These are phyloP conservation scores for Colletotrichum sp. DNA, from an alignment of 2,329 filamentous ascomycete species.

Conservation along the genomic window DNA sequence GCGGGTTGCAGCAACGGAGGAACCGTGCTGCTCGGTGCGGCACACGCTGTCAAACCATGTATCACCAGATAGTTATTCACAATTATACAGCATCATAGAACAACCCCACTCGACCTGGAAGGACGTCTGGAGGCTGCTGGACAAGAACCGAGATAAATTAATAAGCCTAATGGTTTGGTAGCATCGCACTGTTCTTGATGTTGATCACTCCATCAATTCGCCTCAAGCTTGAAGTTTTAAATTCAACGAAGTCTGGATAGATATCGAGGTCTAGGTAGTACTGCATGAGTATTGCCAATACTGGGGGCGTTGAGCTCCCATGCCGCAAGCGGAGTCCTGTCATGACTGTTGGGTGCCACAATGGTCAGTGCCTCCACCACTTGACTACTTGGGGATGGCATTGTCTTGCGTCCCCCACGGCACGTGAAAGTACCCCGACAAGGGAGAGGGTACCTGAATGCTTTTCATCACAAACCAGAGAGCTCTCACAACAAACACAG, in stretches of 20 bases:
- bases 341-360: neutral
- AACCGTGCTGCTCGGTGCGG: neutral
- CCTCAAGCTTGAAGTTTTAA: neutral
- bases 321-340: neutral
- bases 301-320: neutral
- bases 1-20: neutral
- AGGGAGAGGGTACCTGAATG: neutral
- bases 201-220: neutral
- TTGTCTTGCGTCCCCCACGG: neutral
- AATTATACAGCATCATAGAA: neutral
- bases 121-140: neutral
- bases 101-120: constrained; percentile 6
- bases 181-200: neutral
- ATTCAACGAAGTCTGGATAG: neutral
- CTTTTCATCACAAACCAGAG: neutral
- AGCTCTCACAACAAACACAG: neutral
- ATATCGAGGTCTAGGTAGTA: neutral
- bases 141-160: neutral
- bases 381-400: neutral
- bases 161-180: neutral
- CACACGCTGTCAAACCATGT: neutral
- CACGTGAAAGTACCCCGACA: neutral
- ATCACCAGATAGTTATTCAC: neutral
- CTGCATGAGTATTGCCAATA: neutral
- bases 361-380: neutral